Evolutionary conservation across 768 basidiomycete species (phyloP), one percentile per base, ranked within the genome.

Genomic region (Coprinopsis strossmayeri): DNA sequence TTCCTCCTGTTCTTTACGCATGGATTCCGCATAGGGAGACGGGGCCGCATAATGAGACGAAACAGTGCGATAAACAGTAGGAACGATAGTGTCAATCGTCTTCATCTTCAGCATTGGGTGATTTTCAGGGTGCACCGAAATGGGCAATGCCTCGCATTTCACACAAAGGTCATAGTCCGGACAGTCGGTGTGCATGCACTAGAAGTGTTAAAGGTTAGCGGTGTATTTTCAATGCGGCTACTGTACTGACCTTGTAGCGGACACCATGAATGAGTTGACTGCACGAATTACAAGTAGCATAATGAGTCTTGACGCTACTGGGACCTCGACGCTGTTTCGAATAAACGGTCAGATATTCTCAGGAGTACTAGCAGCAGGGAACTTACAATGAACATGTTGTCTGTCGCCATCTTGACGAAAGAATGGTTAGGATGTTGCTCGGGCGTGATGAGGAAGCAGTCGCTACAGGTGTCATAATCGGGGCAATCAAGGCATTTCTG

Each of bases 151-250:
- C 65, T 92, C 91, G 64, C 91, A 94, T 45, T 63, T 64, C 49
- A 73, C 70, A 65, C 91, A 94, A 15, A 93, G 72, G 58, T 94
- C 91, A 55, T 81, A 91, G 62, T 92, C 87, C 0, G 76, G 73
- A 65, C 91, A 94, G 2, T 69, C 66, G 12, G 79, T 72, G 59
- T 91, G 81, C 78, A 89, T 82, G 65, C 91, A 94, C 84, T 87
- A n/a, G 53, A 25, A 52, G 45, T 21, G 20, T 4, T 7, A 26
- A 42, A 13, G n/a, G 41, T 42, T 9, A 42, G 41, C 20, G 41
- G 20, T 9, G 12, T 42, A 23, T 21, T 21, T 10, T 20, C 20
- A 42, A 13, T 9, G 10, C 5, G 5, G 24, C n/a, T 9, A 42
- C 24, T 26, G 20, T 23, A 57, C 64, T 48, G 35, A 83, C 85